Conservation (phyloP, 1,139 yeast genomes). For the Kodamaea derodonti region DNA sequence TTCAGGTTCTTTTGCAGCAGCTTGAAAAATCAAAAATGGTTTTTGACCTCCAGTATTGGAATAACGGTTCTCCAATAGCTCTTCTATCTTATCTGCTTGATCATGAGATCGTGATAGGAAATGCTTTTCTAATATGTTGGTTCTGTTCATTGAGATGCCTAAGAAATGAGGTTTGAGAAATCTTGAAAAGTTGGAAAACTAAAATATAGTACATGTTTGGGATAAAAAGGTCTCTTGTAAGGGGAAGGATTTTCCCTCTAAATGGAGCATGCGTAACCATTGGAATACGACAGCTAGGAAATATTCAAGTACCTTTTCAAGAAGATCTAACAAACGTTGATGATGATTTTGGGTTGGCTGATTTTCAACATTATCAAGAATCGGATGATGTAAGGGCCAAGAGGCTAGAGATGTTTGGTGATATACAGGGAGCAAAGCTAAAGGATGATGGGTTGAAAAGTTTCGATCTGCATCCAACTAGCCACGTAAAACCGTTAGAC, state of each 20-base stretch:
- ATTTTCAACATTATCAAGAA: slow-evolving; percentile 39
- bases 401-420: slow-evolving; percentile 5
- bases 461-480: neutral
- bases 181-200: no score
- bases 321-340: slow-evolving; percentile 34
- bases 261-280: no score
- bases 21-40: slow-evolving; percentile 28
- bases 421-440: neutral
- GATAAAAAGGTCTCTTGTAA: no score
- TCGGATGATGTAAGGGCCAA: slow-evolving; percentile 23
- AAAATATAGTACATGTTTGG: no score
- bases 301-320: slow-evolving; percentile 32
- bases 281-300: slow-evolving; percentile 6
- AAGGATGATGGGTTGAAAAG: neutral
- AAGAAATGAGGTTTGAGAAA: no score
- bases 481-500: neutral
- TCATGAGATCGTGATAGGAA: slow-evolving; percentile 51
- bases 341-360: slow-evolving; percentile 37
- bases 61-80: slow-evolving; percentile 54
- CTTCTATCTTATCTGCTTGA: slow-evolving; percentile 38
- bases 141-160: slow-evolving; percentile 24
- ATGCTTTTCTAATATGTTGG: slow-evolving; percentile 46
- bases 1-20: slow-evolving; percentile 8
- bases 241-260: no score
- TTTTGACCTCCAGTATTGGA: slow-evolving; percentile 56